Conservation (phyloP, 2,329 filamentous ascomycete species). For the Ophiostoma piceae region DNA sequence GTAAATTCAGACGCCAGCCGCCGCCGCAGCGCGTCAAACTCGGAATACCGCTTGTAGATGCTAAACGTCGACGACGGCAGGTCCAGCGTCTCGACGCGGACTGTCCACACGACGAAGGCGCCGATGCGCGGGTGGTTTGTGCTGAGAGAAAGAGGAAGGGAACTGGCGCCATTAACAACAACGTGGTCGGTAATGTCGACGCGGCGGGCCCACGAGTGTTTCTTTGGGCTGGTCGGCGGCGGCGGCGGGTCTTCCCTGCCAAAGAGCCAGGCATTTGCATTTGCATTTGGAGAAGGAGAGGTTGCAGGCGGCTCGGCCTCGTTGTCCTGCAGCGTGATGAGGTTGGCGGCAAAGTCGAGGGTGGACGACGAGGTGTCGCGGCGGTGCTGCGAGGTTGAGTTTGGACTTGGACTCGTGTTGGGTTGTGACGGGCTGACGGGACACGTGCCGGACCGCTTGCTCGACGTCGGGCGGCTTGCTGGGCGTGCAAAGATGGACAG, state of each 20-base stretch:
- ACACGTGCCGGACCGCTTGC: not conserved
- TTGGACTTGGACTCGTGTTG: not conserved
- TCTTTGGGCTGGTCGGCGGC: not conserved
- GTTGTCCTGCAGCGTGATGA: constrained; percentile 58
- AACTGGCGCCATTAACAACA: constrained; percentile 48
- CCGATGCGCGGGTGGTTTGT: constrained; percentile 49
- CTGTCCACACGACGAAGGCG: constrained; percentile 95
- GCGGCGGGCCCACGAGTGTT: constrained; percentile 58
- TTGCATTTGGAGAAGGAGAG: not conserved
- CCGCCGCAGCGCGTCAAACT: constrained; percentile 78
- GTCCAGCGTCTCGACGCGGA: constrained; percentile 79
- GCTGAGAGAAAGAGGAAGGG: constrained; percentile 25
- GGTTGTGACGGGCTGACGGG: not conserved
- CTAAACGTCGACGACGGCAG: constrained; percentile 41
- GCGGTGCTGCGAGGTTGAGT: constrained; percentile 17
- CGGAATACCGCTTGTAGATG: constrained; percentile 75
- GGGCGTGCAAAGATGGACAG: constrained; percentile 9
- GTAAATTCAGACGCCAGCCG: constrained; percentile 77
- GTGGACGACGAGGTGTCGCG: constrained; percentile 23
- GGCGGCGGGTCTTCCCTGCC: not conserved
- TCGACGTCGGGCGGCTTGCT: not conserved
- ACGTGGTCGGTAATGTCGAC: constrained; percentile 55
- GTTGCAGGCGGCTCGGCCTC: constrained; percentile 39
- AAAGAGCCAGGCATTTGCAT: constrained; percentile 11
- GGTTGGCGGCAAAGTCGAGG: constrained; percentile 11